Conservation (phyloP, 257 asterid genomes). For the Lantana camara region DNA sequence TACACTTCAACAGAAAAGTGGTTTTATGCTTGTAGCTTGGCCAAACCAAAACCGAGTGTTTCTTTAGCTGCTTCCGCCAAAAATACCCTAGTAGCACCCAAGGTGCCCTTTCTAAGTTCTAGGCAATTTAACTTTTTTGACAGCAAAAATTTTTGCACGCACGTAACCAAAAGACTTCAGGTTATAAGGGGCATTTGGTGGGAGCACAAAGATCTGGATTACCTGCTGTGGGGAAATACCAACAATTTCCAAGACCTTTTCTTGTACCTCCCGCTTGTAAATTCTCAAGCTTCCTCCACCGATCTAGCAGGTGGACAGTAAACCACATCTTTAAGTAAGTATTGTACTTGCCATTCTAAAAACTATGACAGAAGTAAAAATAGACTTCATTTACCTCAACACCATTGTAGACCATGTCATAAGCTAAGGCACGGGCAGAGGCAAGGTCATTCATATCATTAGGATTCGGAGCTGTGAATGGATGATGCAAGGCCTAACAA, state of each 20-base stretch:
- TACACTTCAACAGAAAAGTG: no score
- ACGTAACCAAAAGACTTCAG: not conserved
- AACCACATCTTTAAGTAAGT: conserved; percentile 13
- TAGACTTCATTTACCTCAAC: conserved; percentile 66
- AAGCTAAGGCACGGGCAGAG: conserved; percentile 96
- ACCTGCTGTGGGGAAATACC: conserved; percentile 91
- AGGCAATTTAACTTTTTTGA: no score
- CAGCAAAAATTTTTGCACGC: no score
- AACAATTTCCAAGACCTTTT: conserved; percentile 81
- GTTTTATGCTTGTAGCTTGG: no score
- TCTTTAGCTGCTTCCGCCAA: no score
- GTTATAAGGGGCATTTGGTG: not conserved
- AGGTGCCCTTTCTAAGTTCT: no score
- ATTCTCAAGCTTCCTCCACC: conserved; percentile 99
- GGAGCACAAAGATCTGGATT: conserved; percentile 19
- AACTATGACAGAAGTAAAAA: conserved; percentile 6
- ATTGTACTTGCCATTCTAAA: not conserved
- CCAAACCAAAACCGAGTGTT: no score
- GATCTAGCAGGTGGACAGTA: conserved; percentile 46
- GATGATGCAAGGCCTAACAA: conserved; percentile 92
- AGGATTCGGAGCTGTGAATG: conserved; percentile 97
- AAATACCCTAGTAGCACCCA: no score
- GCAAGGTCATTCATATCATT: conserved; percentile 84
- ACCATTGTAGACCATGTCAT: conserved; percentile 99
- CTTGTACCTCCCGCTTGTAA: conserved; percentile 88